Percentiles rank a stretch among this genome's conserved stretches.
Evolutionary conservation across 352 stramenopile species (phyloP).

Genomic region (Globisporangium paddicum): DNA sequence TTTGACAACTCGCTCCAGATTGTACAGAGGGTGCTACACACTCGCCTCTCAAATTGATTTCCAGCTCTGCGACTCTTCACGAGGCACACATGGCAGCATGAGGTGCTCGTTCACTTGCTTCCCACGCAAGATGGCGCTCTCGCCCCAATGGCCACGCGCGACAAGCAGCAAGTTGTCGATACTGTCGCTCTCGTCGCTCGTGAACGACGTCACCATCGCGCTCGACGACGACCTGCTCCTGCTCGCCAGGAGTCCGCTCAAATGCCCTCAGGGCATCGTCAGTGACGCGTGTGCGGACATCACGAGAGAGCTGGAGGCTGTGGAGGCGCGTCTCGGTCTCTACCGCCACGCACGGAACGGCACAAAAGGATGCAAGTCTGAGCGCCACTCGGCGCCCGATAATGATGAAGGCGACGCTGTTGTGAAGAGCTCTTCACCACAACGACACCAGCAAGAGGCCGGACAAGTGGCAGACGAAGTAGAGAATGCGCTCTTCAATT

Average conservation of each 20-base stretch:
- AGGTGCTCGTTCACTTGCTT: neutral
- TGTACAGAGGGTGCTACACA: no score
- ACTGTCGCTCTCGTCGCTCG: conserved; percentile 20
- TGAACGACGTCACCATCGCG: neutral
- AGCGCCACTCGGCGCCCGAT: neutral
- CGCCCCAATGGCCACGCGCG: neutral
- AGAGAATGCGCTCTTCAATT: conserved; percentile 44
- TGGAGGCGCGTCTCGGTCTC: conserved; percentile 30
- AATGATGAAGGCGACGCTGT: neutral
- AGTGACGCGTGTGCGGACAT: conserved; percentile 38
- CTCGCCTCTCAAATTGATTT: no score
- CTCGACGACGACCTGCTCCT: neutral
- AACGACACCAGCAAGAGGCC: conserved; percentile 26
- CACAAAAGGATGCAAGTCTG: neutral
- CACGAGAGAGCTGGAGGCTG: conserved; percentile 29
- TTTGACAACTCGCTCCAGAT: no score
- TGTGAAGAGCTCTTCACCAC: conserved; percentile 1
- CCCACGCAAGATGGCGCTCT: neutral
- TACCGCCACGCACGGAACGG: conserved; percentile 12
- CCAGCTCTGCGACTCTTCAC: no score
- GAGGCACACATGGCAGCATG: neutral
- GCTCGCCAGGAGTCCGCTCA: conserved; percentile 1
- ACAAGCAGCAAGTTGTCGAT: conserved; percentile 5
- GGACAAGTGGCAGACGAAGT: conserved; percentile 49
- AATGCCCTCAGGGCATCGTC: conserved; percentile 7